phyloP scores from a whole-genome alignment of 2,329 filamentous ascomycete species.

The Emericellopsis atlantica region DNA sequence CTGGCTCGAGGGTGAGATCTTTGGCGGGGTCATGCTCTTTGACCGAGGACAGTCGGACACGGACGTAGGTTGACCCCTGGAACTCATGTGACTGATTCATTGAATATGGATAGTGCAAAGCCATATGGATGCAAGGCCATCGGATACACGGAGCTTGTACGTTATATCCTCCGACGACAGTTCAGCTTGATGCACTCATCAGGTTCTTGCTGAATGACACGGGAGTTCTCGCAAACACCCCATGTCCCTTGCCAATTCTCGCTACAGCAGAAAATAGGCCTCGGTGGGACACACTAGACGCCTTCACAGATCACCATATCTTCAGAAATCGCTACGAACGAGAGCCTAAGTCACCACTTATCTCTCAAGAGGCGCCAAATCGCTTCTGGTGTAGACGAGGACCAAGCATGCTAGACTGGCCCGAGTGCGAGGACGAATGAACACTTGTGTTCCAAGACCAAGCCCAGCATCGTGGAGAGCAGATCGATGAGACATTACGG shows the following conservation, averaged over 20 bases:
- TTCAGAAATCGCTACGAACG: background rate
- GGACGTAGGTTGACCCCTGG: constrained; percentile 2
- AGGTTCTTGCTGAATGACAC: background rate
- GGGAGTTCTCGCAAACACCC: background rate
- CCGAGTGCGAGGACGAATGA: background rate
- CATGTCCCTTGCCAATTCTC: background rate
- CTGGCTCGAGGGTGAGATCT: background rate
- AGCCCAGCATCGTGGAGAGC: background rate
- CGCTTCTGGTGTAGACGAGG: background rate
- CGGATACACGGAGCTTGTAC: background rate
- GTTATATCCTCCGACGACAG: background rate
- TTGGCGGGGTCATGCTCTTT: background rate
- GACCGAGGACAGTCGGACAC: background rate
- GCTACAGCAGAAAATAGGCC: background rate
- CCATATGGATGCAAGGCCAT: background rate
- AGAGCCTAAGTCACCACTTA: background rate
- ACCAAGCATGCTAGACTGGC: background rate
- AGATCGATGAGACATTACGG: background rate
- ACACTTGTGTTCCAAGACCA: background rate
- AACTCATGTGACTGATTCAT: constrained; percentile 1
- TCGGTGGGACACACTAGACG: background rate
- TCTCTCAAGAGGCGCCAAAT: background rate
- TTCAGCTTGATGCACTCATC: background rate
- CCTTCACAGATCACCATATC: background rate
- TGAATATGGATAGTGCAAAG: background rate